Conservation (phyloP, 331 rosid genomes). For the Telfairia occidentalis region DNA sequence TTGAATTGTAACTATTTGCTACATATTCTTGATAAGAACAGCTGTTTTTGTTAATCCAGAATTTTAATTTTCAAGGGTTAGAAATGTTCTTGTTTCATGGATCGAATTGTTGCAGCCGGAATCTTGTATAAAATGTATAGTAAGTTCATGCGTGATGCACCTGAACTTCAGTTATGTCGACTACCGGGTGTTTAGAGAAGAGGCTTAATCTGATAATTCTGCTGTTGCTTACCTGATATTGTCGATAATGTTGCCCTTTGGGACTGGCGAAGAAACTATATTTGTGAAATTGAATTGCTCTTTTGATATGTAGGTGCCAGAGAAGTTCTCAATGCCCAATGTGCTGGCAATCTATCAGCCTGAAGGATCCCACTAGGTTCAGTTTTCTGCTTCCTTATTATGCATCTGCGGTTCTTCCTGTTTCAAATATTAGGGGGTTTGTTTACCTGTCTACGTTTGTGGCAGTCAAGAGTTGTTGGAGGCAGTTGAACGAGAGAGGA, state of each 20-base stretch:
- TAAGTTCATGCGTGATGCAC: neutral
- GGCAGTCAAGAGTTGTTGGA: constrained; percentile 85
- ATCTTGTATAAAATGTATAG: neutral
- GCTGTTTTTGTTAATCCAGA: neutral
- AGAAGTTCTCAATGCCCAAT: constrained; percentile 93
- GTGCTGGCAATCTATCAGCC: constrained; percentile 79
- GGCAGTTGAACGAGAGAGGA: constrained; percentile 71
- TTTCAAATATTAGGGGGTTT: neutral
- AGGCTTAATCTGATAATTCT: neutral
- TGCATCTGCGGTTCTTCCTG: neutral
- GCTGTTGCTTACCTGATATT: neutral
- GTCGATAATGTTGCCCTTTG: neutral
- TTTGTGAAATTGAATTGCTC: neutral
- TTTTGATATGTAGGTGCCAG: constrained; percentile 57
- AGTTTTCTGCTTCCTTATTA: constrained; percentile 2
- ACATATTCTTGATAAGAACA: neutral
- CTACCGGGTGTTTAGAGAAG: neutral
- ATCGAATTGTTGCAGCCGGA: neutral
- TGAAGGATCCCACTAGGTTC: constrained; percentile 82
- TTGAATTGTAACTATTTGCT: neutral
- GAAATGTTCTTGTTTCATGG: neutral
- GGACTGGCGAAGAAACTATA: neutral
- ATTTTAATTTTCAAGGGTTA: neutral
- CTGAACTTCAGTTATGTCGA: neutral
- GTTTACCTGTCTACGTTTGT: constrained; percentile 14